Base-by-base conservation (phyloP, 495 filamentous ascomycete genomes). In the Trichoderma asperelloides region DNA sequence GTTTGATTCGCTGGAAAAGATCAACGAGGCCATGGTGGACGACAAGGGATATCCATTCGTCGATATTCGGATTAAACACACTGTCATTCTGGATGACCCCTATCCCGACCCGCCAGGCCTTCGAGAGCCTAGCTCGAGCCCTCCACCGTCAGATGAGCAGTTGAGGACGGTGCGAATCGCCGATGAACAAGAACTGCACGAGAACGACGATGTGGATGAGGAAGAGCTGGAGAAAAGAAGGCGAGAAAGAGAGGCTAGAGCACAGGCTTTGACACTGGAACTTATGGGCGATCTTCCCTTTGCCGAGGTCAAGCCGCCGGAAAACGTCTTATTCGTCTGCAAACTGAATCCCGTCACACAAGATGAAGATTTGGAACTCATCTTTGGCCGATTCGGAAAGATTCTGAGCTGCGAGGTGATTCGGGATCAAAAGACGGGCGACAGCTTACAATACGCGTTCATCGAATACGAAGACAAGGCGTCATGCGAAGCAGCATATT, bases 231-330 rank as follows among this genome's bases (percentile, higher is more conserved):
- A 97, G 74, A 90, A 87, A 74, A 79, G 86, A 64, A 87, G 94
- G 33, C 87, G 92, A 45, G 93, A 97, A 73, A 86, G 93, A 33
- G 95, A 98, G 74, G 96, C 96, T 2, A 87, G 92, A 68, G 95
- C 95, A 4, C 95, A 98, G 74, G 95, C 95, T 2, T 76, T 98
- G 69, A 98, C 95, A 0, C 81, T 98, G 51, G 95, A 98, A 75
- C 97, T 98, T 89, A 93, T 98, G 75, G 95, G 95, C 27, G 95
- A 98, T 77, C 83, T 98, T 67, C 96, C 95, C 13, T 98, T 97
- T 74, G 95, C 95, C 66, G 95, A 98, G 78, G 94, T 98, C 75
- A 97, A 96, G 69, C 95, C 95, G 7, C 95, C 95, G 1, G 95
- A 98, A 78, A 97, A 98, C 73, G 88, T 98, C 33, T 82, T 98